Conservation (phyloP, 352 stramenopile genomes). For the Globisporangium orthogonon region DNA sequence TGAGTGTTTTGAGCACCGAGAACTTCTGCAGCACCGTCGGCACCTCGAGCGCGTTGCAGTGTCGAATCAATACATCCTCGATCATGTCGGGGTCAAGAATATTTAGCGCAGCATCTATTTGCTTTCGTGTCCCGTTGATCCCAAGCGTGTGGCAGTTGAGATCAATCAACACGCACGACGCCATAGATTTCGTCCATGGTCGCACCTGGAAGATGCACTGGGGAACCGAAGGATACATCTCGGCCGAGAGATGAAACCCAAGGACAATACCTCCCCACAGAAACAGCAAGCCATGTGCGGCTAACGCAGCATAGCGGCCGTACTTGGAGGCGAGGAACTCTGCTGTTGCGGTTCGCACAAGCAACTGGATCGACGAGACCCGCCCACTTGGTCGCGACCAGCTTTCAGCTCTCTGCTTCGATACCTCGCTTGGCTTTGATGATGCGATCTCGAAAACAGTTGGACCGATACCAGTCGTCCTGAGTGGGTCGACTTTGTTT, state of each 20-base stretch:
- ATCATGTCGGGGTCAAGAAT: slow-evolving; percentile 18
- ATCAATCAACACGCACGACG: slow-evolving; percentile 21
- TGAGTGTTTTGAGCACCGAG: slow-evolving; percentile 22
- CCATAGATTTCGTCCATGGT: slow-evolving; percentile 18
- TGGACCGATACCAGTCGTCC: not conserved
- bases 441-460: not conserved
- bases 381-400: not conserved
- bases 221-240: not conserved
- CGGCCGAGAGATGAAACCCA: slow-evolving; percentile 13
- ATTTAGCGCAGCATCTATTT: slow-evolving; percentile 15
- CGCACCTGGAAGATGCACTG: slow-evolving; percentile 22
- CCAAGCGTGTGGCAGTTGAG: slow-evolving; percentile 17
- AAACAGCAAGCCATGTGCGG: slow-evolving; percentile 10
- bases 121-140: slow-evolving; percentile 3
- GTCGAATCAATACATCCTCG: slow-evolving; percentile 23
- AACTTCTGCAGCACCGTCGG: slow-evolving; percentile 19
- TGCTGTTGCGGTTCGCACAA: not conserved
- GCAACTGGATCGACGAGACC: not conserved
- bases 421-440: not conserved
- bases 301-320: not conserved
- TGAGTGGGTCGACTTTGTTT: not conserved
- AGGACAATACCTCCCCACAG: slow-evolving; percentile 17
- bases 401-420: not conserved
- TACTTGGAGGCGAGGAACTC: not conserved
- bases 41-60: slow-evolving; percentile 32